phyloP scores from a whole-genome alignment of 257 asterid species.

The Solanum acaule region DNA sequence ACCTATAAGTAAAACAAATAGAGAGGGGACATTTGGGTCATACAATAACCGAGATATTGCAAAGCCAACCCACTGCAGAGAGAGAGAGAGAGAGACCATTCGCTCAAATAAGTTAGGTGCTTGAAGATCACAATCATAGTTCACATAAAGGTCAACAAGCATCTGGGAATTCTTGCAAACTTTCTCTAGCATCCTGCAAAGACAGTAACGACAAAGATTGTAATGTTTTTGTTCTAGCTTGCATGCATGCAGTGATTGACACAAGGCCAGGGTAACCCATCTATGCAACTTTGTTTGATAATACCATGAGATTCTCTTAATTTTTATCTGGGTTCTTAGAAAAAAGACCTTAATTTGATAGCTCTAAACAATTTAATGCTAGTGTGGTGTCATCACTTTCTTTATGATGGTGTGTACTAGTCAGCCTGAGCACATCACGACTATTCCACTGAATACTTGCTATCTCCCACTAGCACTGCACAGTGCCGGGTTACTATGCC shows the following conservation, averaged over 20 bases:
- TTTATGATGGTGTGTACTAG: background rate
- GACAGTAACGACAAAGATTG: conserved; percentile 3
- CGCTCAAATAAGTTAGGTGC: conserved; percentile 94
- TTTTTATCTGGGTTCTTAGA: background rate
- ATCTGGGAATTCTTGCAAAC: conserved; percentile 90
- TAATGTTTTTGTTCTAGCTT: background rate
- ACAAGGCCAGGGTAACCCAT: background rate
- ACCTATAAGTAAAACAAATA: conserved; percentile 39
- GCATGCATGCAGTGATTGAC: background rate
- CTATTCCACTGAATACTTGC: background rate
- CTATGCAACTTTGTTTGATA: background rate
- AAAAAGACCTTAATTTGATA: background rate
- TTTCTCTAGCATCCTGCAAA: conserved; percentile 92
- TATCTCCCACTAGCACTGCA: background rate
- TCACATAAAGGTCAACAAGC: conserved; percentile 95
- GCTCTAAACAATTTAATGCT: background rate
- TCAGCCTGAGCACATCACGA: background rate
- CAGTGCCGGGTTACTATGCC: background rate
- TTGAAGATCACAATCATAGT: conserved; percentile 97
- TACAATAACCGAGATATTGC: background rate
- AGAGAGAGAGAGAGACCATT: conserved; percentile 42
- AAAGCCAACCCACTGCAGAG: background rate
- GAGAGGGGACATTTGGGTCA: conserved; percentile 11
- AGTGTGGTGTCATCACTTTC: background rate
- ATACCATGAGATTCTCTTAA: background rate